phyloP scores from a whole-genome alignment of 192 early-diverging fungal genomes.

The Allomyces arbusculus region DNA sequence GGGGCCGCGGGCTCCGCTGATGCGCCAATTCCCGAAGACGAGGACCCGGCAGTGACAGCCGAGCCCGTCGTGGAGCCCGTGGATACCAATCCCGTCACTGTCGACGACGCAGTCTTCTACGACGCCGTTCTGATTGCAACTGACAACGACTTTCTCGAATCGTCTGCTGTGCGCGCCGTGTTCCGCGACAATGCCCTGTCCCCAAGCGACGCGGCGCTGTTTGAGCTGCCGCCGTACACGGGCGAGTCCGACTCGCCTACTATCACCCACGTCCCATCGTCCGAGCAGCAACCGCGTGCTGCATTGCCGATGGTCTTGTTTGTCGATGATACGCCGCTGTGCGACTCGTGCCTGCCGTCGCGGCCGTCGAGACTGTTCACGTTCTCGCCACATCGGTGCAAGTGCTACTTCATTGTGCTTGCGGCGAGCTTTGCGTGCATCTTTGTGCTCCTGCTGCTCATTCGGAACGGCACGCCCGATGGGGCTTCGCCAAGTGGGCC shows the following conservation, averaged over 20 bases:
- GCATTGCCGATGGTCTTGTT: constrained; percentile 10
- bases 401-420: constrained; percentile 6
- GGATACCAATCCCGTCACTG: too few relatives aligned
- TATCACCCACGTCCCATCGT: background rate
- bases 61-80: too few relatives aligned
- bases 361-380: background rate
- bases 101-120: constrained; percentile 7
- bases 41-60: too few relatives aligned
- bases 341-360: constrained; percentile 17
- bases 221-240: constrained; percentile 36
- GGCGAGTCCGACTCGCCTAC: constrained; percentile 8
- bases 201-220: constrained; percentile 31
- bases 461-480: too few relatives aligned
- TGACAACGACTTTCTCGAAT: constrained; percentile 40
- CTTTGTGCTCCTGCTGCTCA: too few relatives aligned
- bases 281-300: background rate
- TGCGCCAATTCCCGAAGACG: too few relatives aligned
- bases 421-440: too few relatives aligned
- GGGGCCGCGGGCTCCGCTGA: too few relatives aligned
- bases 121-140: constrained; percentile 36
- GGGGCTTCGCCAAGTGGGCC: too few relatives aligned
- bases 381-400: constrained; percentile 8
- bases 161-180: constrained; percentile 17
- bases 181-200: constrained; percentile 27
- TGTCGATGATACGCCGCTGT: constrained; percentile 16